Conservation (phyloP, 768 basidiomycete genomes). For the Pleurotus salmoneostramineus region DNA sequence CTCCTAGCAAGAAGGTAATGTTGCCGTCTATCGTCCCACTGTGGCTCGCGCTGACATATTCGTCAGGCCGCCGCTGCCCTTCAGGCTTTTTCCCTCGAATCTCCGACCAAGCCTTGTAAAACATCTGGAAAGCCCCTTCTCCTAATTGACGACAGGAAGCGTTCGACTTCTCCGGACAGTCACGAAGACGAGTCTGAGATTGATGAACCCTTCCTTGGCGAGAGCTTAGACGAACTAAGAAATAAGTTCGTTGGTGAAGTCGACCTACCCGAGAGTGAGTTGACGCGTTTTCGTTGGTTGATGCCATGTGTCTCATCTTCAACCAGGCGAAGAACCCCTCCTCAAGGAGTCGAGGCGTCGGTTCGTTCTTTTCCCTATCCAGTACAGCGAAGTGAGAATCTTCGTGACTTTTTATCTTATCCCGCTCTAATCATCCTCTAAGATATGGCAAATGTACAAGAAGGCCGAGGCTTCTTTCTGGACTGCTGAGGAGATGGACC, state of each 20-base stretch:
- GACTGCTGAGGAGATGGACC: constrained; percentile 91
- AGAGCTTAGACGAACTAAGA: constrained; percentile 32
- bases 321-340: constrained; percentile 73
- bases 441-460: constrained; percentile 98
- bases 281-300: neutral
- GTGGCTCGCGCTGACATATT: neutral
- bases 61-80: constrained; percentile 23
- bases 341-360: constrained; percentile 72
- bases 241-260: constrained; percentile 55
- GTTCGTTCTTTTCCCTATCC: constrained; percentile 92
- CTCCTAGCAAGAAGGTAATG: constrained; percentile 32
- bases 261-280: constrained; percentile 44
- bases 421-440: neutral
- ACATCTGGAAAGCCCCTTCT: constrained; percentile 4
- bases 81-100: constrained; percentile 25
- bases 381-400: constrained; percentile 76
- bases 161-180: constrained; percentile 24
- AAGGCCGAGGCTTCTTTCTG: constrained; percentile 92
- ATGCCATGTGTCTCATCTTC: neutral
- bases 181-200: constrained; percentile 8
- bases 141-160: constrained; percentile 24
- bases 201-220: constrained; percentile 9
- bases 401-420: neutral
- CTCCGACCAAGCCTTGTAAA: constrained; percentile 19
- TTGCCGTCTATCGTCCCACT: neutral